Evolutionary conservation across 371 early-diverging fungal genomes (phyloP).

Genomic region (Neoconidiobolus thromboides): DNA sequence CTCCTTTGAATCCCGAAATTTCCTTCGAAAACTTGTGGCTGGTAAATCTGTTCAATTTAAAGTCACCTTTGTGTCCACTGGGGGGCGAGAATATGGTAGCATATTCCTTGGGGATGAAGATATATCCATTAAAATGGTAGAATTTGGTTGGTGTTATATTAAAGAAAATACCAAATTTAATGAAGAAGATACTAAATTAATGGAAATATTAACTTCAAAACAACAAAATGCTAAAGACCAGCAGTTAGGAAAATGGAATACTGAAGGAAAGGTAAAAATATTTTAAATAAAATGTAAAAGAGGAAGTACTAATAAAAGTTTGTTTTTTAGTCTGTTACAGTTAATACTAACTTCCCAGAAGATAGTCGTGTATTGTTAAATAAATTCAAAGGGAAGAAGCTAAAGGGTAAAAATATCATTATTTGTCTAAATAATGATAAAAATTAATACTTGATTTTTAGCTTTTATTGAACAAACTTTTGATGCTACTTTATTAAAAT

Average conservation of each 20-base stretch:
- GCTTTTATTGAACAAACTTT: constrained; percentile 85
- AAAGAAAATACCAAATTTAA: constrained; percentile 26
- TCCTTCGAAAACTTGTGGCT: constrained; percentile 61
- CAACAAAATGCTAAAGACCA: constrained; percentile 54
- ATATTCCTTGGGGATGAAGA: constrained; percentile 41
- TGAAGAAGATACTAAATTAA: constrained; percentile 26
- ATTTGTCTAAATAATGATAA: neutral
- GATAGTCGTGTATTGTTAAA: constrained; percentile 61
- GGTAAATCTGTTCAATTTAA: constrained; percentile 78
- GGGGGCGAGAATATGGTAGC: constrained; percentile 52
- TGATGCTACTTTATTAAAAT: constrained; percentile 75
- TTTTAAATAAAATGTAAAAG: neutral
- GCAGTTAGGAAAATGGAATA: constrained; percentile 60
- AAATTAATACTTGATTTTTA: constrained; percentile 3
- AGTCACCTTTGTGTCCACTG: constrained; percentile 51
- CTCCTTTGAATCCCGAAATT: constrained; percentile 76
- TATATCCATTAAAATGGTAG: constrained; percentile 47
- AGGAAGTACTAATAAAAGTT: neutral
- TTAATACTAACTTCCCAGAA: constrained; percentile 29
- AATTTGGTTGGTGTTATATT: constrained; percentile 73
- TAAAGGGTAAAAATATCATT: constrained; percentile 35
- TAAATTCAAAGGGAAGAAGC: constrained; percentile 50
- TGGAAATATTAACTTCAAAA: constrained; percentile 33
- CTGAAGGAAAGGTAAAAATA: constrained; percentile 22
- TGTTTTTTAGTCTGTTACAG: neutral